phyloP scores from a whole-genome alignment of 177 flowering plant species.

The Telopea speciosissima region DNA sequence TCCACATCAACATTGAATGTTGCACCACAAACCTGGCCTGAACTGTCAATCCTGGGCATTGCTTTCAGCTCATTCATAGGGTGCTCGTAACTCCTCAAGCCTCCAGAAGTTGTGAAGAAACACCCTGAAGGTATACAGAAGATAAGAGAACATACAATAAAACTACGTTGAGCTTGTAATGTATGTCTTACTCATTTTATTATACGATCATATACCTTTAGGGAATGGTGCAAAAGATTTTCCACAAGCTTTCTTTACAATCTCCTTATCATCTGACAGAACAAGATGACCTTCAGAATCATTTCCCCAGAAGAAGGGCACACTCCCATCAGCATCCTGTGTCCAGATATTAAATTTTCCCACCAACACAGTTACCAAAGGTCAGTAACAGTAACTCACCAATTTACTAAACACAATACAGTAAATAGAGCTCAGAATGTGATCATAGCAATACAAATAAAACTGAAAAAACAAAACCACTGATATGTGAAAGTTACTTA shows the following conservation, averaged over 20 bases:
- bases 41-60: conserved; percentile 90
- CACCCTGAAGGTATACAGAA: conserved; percentile 47
- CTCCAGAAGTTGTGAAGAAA: conserved; percentile 83
- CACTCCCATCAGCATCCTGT: conserved; percentile 91
- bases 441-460: background rate
- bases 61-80: conserved; percentile 83
- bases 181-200: background rate
- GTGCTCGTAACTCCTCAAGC: conserved; percentile 86
- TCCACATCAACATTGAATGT: conserved; percentile 75
- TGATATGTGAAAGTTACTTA: conserved; percentile 32
- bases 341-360: conserved; percentile 5
- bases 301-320: conserved; percentile 92
- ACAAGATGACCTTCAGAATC: conserved; percentile 79
- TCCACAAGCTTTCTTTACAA: conserved; percentile 73
- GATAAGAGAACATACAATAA: background rate
- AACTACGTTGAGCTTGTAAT: background rate
- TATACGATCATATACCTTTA: conserved; percentile 46
- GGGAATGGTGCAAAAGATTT: conserved; percentile 96
- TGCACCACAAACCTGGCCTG: conserved; percentile 88
- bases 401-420: background rate
- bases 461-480: background rate
- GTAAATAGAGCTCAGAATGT: background rate
- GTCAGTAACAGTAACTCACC: background rate
- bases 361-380: background rate
- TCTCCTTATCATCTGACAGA: conserved; percentile 59